A percentile compares a stretch with the other conserved stretches of the same genome.
Evolutionary conservation across 441 rosid species (phyloP).

Genomic region (Theobroma grandiflorum): DNA sequence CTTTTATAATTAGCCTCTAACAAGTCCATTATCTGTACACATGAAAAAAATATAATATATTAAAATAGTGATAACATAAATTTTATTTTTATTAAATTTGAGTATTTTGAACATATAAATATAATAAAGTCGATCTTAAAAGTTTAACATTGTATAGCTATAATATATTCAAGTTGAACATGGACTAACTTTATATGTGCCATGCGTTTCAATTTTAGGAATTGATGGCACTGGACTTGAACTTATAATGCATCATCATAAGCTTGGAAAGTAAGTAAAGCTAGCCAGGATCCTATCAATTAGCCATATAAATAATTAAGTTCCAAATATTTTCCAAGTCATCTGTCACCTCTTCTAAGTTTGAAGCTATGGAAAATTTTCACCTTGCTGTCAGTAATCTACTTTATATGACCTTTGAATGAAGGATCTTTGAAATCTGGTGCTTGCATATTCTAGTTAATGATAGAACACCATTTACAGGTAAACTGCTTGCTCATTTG

Average conservation of each 20-base stretch:
- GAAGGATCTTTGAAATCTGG: conserved; percentile 86
- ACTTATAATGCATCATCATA: conserved; percentile 65
- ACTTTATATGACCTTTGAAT: conserved; percentile 28
- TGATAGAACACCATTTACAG: conserved; percentile 82
- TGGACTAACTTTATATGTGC: too few species aligned
- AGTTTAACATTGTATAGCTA: too few species aligned
- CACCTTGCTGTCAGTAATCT: background rate
- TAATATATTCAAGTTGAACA: background rate
- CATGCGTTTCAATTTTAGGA: conserved; percentile 45
- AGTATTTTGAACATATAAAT: too few species aligned
- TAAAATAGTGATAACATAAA: too few species aligned
- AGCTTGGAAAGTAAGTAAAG: conserved; percentile 70
- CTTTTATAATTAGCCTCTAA: too few species aligned
- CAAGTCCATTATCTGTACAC: too few species aligned
- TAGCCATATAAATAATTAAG: background rate
- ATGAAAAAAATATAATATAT: too few species aligned
- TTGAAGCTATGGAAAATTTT: background rate
- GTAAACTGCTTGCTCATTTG: conserved; percentile 34
- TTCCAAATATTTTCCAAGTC: background rate
- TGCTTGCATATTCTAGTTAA: conserved; percentile 87
- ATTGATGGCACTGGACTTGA: conserved; percentile 93
- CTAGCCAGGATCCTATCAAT: too few species aligned
- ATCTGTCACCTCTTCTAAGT: background rate
- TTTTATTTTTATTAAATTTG: too few species aligned
- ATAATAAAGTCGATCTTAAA: too few species aligned